phyloP scores from a whole-genome alignment of 2,329 filamentous ascomycete genomes.

The Penicillium oxalicum region DNA sequence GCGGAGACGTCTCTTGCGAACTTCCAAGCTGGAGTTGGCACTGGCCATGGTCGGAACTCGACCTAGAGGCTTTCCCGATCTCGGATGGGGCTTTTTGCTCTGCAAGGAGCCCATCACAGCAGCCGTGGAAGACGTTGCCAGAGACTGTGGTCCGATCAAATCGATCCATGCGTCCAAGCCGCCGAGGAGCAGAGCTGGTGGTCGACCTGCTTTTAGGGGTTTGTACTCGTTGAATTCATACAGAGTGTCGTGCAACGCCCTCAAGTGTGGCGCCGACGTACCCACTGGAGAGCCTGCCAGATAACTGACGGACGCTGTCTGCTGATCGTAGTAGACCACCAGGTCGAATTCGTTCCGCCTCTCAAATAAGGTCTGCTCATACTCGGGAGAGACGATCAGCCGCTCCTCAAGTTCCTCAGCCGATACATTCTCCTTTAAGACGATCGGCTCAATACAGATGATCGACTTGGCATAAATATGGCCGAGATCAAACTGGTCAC shows the following conservation, averaged over 20 bases:
- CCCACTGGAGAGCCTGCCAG: constrained; percentile 43
- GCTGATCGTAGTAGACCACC: constrained; percentile 84
- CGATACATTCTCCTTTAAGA: constrained; percentile 61
- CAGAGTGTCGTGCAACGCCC: constrained; percentile 70
- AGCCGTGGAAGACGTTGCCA: constrained; percentile 53
- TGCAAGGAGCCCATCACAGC: constrained; percentile 44
- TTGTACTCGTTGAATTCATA: constrained; percentile 77
- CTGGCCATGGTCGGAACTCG: constrained; percentile 48
- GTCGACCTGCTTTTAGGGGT: constrained; percentile 57
- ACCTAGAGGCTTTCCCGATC: constrained; percentile 45
- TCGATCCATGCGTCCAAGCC: constrained; percentile 84
- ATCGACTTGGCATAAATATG: constrained; percentile 80
- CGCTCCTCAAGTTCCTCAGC: constrained; percentile 55
- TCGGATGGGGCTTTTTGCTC: constrained; percentile 30
- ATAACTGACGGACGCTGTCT: constrained; percentile 54
- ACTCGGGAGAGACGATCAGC: constrained; percentile 43
- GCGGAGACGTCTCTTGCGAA: constrained; percentile 52
- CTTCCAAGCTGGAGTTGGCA: constrained; percentile 47
- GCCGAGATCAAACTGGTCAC: constrained; percentile 76
- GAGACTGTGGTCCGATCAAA: constrained; percentile 65
- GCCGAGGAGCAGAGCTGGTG: constrained; percentile 72
- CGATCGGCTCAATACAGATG: constrained; percentile 84
- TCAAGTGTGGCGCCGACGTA: constrained; percentile 52
- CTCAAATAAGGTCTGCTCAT: constrained; percentile 68
- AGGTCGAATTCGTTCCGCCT: constrained; percentile 71